phyloP scores from a whole-genome alignment of 1,284 basidiomycete species.

The Moesziomyces parantarcticus region DNA sequence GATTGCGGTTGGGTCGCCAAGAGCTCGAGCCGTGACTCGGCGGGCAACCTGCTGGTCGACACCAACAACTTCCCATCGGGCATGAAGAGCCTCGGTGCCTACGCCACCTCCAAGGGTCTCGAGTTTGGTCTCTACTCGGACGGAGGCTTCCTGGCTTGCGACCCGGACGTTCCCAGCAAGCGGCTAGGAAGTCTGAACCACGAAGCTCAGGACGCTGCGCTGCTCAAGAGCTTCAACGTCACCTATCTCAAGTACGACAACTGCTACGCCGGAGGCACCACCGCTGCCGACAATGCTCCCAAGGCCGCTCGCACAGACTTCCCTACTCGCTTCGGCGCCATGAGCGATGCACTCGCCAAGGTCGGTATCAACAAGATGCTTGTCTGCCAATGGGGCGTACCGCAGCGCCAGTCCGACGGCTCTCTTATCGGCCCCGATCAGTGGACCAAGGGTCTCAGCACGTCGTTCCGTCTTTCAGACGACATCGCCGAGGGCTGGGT shows the following conservation, averaged over 20 bases:
- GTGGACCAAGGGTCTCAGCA: slow-evolving; percentile 68
- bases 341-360: slow-evolving; percentile 72
- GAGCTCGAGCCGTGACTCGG: slow-evolving; percentile 66
- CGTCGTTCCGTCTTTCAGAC: slow-evolving; percentile 70
- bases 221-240: slow-evolving; percentile 71
- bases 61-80: slow-evolving; percentile 71
- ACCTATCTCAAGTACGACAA: slow-evolving; percentile 68
- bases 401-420: slow-evolving; percentile 14
- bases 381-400: slow-evolving; percentile 71
- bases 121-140: slow-evolving; percentile 72
- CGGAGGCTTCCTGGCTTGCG: slow-evolving; percentile 69
- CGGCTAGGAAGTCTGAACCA: slow-evolving; percentile 71
- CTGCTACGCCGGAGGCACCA: slow-evolving; percentile 69
- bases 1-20: slow-evolving; percentile 69
- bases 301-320: slow-evolving; percentile 39
- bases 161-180: slow-evolving; percentile 52
- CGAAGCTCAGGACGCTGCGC: slow-evolving; percentile 72
- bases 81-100: slow-evolving; percentile 69
- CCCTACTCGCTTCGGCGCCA: slow-evolving; percentile 69
- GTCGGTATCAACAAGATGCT: slow-evolving; percentile 72
- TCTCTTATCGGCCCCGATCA: slow-evolving; percentile 36
- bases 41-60: slow-evolving; percentile 69
- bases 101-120: slow-evolving; percentile 70
- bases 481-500: slow-evolving; percentile 25
- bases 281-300: slow-evolving; percentile 33